phyloP scores from a whole-genome alignment of 2,329 filamentous ascomycete species.

The Alternaria sp. region DNA sequence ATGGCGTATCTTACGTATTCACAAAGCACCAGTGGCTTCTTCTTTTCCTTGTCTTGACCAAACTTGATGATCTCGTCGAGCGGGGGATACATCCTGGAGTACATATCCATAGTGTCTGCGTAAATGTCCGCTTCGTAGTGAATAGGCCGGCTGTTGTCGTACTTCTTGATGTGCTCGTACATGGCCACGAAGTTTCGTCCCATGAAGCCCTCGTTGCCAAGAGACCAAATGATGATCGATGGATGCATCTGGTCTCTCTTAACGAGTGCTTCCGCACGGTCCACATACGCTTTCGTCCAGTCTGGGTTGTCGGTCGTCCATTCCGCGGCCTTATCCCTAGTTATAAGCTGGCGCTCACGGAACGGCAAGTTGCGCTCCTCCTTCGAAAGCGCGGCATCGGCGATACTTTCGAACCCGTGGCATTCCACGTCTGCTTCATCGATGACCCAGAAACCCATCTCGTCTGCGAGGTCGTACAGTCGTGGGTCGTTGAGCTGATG shows the following conservation, averaged over 20 bases:
- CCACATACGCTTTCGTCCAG: slow-evolving; percentile 70
- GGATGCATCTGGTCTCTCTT: slow-evolving; percentile 74
- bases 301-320: slow-evolving; percentile 67
- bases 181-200: slow-evolving; percentile 72
- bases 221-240: slow-evolving; percentile 74
- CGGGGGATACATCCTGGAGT: slow-evolving; percentile 70
- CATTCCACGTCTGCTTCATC: slow-evolving; percentile 61
- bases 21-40: slow-evolving; percentile 64
- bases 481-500: slow-evolving; percentile 71
- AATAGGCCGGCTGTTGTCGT: slow-evolving; percentile 65
- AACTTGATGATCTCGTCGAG: slow-evolving; percentile 60
- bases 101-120: slow-evolving; percentile 69
- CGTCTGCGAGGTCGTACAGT: slow-evolving; percentile 67
- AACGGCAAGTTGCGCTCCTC: slow-evolving; percentile 58
- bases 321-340: slow-evolving; percentile 61
- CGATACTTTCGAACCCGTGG: slow-evolving; percentile 52
- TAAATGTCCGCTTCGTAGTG: slow-evolving; percentile 72
- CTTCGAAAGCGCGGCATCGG: slow-evolving; percentile 31
- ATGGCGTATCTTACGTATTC: slow-evolving; percentile 51
- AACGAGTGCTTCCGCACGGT: slow-evolving; percentile 69
- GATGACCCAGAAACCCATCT: slow-evolving; percentile 71
- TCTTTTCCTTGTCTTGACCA: slow-evolving; percentile 48
- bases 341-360: slow-evolving; percentile 65
- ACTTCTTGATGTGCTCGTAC: slow-evolving; percentile 66
- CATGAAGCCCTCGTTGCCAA: slow-evolving; percentile 77